Conservation (phyloP, 352 stramenopile species). For the Aphanomyces invadans region DNA sequence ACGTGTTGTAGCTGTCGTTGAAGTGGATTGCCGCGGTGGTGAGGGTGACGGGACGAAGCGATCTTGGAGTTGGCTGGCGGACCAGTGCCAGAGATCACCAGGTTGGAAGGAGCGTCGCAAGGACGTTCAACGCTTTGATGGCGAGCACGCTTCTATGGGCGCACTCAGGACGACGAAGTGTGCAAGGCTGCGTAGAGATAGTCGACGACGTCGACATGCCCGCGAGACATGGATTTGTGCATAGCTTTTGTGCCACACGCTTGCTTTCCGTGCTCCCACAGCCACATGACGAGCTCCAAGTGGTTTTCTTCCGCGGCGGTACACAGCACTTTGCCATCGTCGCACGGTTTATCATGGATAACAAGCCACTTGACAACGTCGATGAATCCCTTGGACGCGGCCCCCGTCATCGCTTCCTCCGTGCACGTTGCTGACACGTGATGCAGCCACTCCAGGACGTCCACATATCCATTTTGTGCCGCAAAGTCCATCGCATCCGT, state of each 20-base stretch:
- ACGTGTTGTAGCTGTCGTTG: too few relatives aligned
- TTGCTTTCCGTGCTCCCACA: neutral
- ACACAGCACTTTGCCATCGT: neutral
- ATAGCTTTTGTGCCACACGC: constrained; percentile 8
- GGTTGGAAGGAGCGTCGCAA: too few relatives aligned
- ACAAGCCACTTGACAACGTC: neutral
- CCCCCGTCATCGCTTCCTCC: neutral
- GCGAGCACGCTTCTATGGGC: too few relatives aligned
- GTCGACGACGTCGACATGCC: constrained; percentile 28
- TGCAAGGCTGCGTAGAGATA: constrained; percentile 27
- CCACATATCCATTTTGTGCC: constrained; percentile 16
- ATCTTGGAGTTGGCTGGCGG: too few relatives aligned
- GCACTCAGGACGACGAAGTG: too few relatives aligned
- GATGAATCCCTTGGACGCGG: neutral
- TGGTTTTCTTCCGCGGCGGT: neutral
- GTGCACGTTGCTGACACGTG: neutral
- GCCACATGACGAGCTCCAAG: neutral
- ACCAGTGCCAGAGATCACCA: too few relatives aligned
- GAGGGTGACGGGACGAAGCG: too few relatives aligned
- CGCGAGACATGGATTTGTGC: constrained; percentile 26
- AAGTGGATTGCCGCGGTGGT: too few relatives aligned
- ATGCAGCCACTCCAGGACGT: constrained; percentile 21
- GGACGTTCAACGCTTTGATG: too few relatives aligned
- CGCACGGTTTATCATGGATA: neutral
- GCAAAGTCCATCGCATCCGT: constrained; percentile 26